Conservation (phyloP, 2,329 filamentous ascomycete genomes). For the Raffaelea albimanens region DNA sequence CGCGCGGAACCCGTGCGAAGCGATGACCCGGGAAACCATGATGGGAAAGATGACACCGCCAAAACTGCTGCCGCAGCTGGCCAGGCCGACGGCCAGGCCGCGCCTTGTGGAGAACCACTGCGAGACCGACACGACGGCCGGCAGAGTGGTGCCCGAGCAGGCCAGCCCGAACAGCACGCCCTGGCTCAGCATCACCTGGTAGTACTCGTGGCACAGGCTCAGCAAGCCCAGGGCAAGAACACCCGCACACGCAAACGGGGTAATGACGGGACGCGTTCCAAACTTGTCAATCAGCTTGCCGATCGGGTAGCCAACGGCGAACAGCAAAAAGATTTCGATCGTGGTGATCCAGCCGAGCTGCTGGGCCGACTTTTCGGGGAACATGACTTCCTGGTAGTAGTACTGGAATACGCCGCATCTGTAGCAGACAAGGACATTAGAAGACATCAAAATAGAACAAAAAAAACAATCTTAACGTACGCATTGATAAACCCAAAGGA, state of each 20-base stretch:
- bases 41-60: slow-evolving; percentile 49
- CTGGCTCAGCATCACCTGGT: neutral
- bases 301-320: neutral
- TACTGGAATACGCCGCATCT: too few relatives aligned
- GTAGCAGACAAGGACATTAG: too few relatives aligned
- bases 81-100: slow-evolving; percentile 50
- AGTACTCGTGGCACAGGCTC: neutral
- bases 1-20: neutral
- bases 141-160: neutral
- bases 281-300: neutral
- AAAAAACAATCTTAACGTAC: too few relatives aligned
- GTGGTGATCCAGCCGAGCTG: neutral
- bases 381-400: too few relatives aligned
- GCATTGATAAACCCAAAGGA: too few relatives aligned
- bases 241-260: neutral
- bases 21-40: slow-evolving; percentile 27
- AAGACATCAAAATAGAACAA: too few relatives aligned
- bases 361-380: too few relatives aligned
- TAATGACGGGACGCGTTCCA: neutral
- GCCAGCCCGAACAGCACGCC: neutral
- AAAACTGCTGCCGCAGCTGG: slow-evolving; percentile 48
- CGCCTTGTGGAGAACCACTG: slow-evolving; percentile 53
- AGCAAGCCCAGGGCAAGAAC: neutral
- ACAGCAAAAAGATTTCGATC: neutral
- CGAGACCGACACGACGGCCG: slow-evolving; percentile 28